Evolutionary conservation across 139 green algal species (phyloP), one percentile per base, ranked within the genome.

Genomic region (Prasinococcaceae sp.): DNA sequence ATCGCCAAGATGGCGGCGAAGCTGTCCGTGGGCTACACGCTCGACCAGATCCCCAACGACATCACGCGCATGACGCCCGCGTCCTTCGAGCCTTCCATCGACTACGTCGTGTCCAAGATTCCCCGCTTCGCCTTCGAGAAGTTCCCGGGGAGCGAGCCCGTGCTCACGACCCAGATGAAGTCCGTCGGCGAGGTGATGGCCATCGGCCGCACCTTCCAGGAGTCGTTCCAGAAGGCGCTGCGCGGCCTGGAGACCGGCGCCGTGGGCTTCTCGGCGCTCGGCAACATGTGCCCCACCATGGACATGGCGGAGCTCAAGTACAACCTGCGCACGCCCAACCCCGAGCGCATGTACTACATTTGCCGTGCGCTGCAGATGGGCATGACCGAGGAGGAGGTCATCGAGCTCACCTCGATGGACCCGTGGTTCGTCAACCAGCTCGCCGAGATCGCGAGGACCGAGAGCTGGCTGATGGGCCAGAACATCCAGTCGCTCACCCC

Each of bases 1-100:
- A 99, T 99, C 49, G 90, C 90, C 41, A 98, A 98, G 83, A 95
- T 98, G 72, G 90, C 90, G 0, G 90, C 90, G 47, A 96, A 96
- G 79, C 84, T 98, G 42, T 78, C 88, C 2, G 80, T 92, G 29
- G 90, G 90, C 30, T 92, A 89, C 69, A 95, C 90, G 4, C 75
- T 98, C 33, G 90, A 98, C 74, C 78, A 83, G 55, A 95, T 97
- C 45, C 72, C 90, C 42, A 98, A 98, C 66, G 90, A 98, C 79
- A 99, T 99, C 77, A 99, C 92, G 2, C 68, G 75, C 45, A 96
- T 93, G 71, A 99, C 90, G 1, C 92, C 90, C 25, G 92, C 92
- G 10, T 92, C 77, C 30, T 99, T 99, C 68, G 92, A 99, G 82
- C 92, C 92, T 26, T 94, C 84, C 42, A 99, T 99, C 49, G 92